Conservation (phyloP, 2,329 filamentous ascomycete species). For the Fonsecaea pedrosoi region DNA sequence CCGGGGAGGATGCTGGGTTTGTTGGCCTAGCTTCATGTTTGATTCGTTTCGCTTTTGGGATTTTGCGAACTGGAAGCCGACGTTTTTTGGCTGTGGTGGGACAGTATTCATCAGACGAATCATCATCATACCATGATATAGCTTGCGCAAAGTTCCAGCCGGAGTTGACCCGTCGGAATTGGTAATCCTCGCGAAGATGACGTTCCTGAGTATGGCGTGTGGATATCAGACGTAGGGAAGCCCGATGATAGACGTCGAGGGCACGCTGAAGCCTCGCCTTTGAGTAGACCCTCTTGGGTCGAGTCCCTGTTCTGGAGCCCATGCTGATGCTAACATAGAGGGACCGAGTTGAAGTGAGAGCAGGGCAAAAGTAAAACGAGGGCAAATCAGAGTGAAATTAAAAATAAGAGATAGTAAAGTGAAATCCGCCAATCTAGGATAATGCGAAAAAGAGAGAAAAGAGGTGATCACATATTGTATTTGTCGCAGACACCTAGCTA, state of each 20-base stretch:
- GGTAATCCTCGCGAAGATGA: slow-evolving; percentile 29
- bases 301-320: neutral
- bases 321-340: neutral
- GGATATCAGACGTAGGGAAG: slow-evolving; percentile 5
- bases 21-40: slow-evolving; percentile 11
- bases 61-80: neutral
- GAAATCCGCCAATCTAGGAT: neutral
- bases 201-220: slow-evolving; percentile 8
- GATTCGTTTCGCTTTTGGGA: slow-evolving; percentile 7
- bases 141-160: slow-evolving; percentile 8
- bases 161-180: slow-evolving; percentile 15
- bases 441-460: neutral
- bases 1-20: neutral
- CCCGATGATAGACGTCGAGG: slow-evolving; percentile 28
- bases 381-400: neutral
- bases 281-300: slow-evolving; percentile 29
- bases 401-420: neutral
- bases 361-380: slow-evolving; percentile 1
- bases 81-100: slow-evolving; percentile 18
- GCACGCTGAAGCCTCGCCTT: slow-evolving; percentile 29
- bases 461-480: neutral
- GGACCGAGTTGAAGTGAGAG: neutral
- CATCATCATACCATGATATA: slow-evolving; percentile 23
- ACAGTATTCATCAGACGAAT: slow-evolving; percentile 23
- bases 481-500: neutral